phyloP scores from a whole-genome alignment of 1,139 yeast species.

The Williopsis jadinii region DNA sequence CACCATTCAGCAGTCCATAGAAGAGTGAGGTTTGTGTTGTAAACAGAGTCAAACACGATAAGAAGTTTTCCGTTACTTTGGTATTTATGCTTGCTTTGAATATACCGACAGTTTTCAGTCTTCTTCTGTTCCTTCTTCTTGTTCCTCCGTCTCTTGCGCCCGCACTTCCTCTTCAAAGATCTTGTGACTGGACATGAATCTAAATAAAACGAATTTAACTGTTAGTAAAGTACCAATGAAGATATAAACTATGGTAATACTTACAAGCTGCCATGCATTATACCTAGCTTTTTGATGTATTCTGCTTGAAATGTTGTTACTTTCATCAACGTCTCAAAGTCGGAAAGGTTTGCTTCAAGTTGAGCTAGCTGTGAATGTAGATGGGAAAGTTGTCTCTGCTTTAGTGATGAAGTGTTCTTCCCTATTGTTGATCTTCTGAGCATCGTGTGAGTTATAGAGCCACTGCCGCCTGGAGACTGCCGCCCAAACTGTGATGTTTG shows the following conservation, averaged over 20 bases:
- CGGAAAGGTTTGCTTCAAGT: conserved; percentile 51
- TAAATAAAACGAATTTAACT: background rate
- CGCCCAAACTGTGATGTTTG: too few species aligned
- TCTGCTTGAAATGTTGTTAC: conserved; percentile 53
- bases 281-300: conserved; percentile 48
- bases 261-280: conserved; percentile 49
- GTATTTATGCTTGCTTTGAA: background rate
- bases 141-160: conserved; percentile 11
- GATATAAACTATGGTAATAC: background rate
- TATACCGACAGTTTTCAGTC: background rate
- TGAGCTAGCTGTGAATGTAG: conserved; percentile 58
- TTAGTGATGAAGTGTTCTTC: conserved; percentile 19
- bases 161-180: conserved; percentile 48
- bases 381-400: conserved; percentile 51
- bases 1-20: too few species aligned
- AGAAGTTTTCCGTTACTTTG: too few species aligned
- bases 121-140: conserved; percentile 3
- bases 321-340: conserved; percentile 46
- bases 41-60: too few species aligned
- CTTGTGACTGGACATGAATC: conserved; percentile 54
- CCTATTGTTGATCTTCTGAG: conserved; percentile 9
- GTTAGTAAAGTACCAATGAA: conserved; percentile 10
- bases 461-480: too few species aligned
- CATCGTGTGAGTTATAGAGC: conserved; percentile 1
- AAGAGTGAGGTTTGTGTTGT: too few species aligned